These are phyloP conservation scores for Elongisporangium undulatum DNA, from an alignment of 352 stramenopile species.

Conservation along the genomic window DNA sequence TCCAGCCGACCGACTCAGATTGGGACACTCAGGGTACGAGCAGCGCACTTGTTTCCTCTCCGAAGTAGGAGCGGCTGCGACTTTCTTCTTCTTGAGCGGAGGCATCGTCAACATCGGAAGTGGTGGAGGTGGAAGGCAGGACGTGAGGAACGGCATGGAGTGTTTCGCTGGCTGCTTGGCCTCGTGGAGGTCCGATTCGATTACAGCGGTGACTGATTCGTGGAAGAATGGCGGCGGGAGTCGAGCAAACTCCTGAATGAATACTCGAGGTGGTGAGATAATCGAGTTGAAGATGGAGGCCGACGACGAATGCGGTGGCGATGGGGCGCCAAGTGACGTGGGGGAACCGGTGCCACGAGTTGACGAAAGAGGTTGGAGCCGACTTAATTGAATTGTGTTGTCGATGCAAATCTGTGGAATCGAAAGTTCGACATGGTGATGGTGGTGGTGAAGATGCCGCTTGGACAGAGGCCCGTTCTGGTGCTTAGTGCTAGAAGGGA, in stretches of 20 bases:
- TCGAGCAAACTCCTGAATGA: constrained; percentile 72
- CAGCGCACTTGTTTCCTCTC: constrained; percentile 71
- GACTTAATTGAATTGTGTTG: constrained; percentile 46
- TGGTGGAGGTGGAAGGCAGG: constrained; percentile 48
- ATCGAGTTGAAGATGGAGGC: constrained; percentile 49
- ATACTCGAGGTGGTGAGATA: constrained; percentile 66
- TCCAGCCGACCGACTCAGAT: constrained; percentile 65
- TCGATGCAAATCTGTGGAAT: constrained; percentile 73
- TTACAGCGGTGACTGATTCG: constrained; percentile 18
- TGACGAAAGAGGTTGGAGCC: constrained; percentile 47
- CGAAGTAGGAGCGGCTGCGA: background rate
- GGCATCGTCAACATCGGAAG: constrained; percentile 74
- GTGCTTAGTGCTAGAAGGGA: constrained; percentile 41
- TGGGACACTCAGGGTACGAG: constrained; percentile 71
- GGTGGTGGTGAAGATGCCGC: constrained; percentile 40
- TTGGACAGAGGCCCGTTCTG: constrained; percentile 31
- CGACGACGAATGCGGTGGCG: constrained; percentile 26
- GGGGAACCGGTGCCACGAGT: constrained; percentile 32
- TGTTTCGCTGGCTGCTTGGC: constrained; percentile 13
- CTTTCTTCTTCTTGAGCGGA: constrained; percentile 68
- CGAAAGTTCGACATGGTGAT: constrained; percentile 57
- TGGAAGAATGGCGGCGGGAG: constrained; percentile 63
- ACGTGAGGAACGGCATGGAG: constrained; percentile 35
- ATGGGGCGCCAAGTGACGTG: constrained; percentile 29
- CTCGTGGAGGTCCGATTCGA: constrained; percentile 21